Evolutionary conservation across 1,284 basidiomycete species (phyloP).

Genomic region (Ganoderma sp.): DNA sequence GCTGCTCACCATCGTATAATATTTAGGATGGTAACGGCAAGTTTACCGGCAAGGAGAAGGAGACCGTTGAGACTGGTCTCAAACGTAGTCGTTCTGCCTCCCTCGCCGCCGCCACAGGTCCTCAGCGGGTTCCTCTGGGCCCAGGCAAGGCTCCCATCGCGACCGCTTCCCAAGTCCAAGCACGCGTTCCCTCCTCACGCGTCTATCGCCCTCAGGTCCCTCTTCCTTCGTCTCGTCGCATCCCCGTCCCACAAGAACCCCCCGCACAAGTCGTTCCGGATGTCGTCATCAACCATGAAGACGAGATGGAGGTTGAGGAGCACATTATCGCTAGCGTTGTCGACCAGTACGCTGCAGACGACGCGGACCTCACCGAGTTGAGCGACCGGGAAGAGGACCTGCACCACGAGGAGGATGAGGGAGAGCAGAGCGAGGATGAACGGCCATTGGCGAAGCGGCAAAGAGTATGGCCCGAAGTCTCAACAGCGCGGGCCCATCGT

Average conservation of each 20-base stretch:
- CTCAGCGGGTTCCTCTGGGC: slow-evolving; percentile 70
- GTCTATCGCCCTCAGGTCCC: slow-evolving; percentile 36
- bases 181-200: slow-evolving; percentile 44
- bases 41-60: slow-evolving; percentile 52
- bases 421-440: slow-evolving; percentile 54
- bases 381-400: slow-evolving; percentile 31
- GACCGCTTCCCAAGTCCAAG: slow-evolving; percentile 41
- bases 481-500: slow-evolving; percentile 60
- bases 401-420: slow-evolving; percentile 57
- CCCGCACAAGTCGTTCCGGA: slow-evolving; percentile 44
- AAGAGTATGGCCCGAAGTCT: slow-evolving; percentile 73
- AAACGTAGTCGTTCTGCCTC: slow-evolving; percentile 70
- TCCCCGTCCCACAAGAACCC: slow-evolving; percentile 45
- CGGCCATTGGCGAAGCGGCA: slow-evolving; percentile 47
- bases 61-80: slow-evolving; percentile 55
- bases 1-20: slow-evolving; percentile 21
- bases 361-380: slow-evolving; percentile 30
- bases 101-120: slow-evolving; percentile 58
- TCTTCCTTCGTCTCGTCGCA: slow-evolving; percentile 42
- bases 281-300: slow-evolving; percentile 45
- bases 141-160: slow-evolving; percentile 54
- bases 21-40: slow-evolving; percentile 42
- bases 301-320: slow-evolving; percentile 68
- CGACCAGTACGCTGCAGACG: slow-evolving; percentile 29
- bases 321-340: slow-evolving; percentile 22